phyloP scores from a whole-genome alignment of 2,329 filamentous ascomycete genomes.

The Aspergillus quadricinctus region DNA sequence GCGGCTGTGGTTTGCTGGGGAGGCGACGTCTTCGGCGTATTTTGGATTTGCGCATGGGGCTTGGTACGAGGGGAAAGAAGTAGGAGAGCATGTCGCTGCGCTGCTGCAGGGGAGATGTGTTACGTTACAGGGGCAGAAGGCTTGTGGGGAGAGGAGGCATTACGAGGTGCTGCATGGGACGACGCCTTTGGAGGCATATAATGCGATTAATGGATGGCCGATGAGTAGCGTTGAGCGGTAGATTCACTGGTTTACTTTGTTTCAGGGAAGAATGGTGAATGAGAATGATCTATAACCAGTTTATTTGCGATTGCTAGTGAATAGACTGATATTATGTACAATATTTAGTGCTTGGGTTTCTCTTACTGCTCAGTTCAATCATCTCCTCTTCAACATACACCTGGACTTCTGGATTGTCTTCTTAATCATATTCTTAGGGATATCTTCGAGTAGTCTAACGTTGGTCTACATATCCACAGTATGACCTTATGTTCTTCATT shows the following conservation, averaged over 20 bases:
- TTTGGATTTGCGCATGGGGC: slow-evolving; percentile 64
- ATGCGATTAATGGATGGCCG: slow-evolving; percentile 26
- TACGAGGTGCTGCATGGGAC: slow-evolving; percentile 29
- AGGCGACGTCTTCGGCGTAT: slow-evolving; percentile 59
- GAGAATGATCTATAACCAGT: no score
- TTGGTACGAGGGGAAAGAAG: slow-evolving; percentile 53
- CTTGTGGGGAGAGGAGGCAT: slow-evolving; percentile 19
- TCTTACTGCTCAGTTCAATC: no score
- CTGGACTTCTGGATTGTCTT: no score
- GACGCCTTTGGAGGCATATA: slow-evolving; percentile 25
- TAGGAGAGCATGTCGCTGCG: slow-evolving; percentile 36
- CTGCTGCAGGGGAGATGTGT: slow-evolving; percentile 20
- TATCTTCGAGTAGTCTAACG: no score
- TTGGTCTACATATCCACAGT: no score
- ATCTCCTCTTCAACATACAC: no score
- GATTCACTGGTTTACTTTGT: background rate
- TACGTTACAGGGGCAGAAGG: slow-evolving; percentile 6
- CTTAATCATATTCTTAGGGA: no score
- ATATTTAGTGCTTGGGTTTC: no score
- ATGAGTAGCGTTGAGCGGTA: slow-evolving; percentile 21
- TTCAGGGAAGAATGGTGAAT: no score
- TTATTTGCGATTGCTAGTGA: no score
- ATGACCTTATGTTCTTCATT: no score
- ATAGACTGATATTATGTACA: no score
- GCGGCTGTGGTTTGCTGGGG: slow-evolving; percentile 61